Conservation (phyloP, 495 filamentous ascomycete genomes). For the Aspergillus nanangensis region DNA sequence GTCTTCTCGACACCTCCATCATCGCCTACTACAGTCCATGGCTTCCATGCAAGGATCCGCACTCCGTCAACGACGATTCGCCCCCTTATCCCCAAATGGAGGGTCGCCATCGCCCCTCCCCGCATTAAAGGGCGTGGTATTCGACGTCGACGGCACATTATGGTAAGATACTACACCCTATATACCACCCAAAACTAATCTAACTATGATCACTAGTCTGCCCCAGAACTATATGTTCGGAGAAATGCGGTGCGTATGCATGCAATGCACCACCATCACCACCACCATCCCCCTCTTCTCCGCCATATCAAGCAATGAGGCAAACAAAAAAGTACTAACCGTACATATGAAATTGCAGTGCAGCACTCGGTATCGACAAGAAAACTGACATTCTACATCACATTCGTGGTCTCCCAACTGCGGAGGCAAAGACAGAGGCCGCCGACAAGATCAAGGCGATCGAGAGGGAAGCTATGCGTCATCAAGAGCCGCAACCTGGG, state of each 20-base stretch:
- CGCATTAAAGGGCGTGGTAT: constrained; percentile 74
- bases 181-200: too few relatives aligned
- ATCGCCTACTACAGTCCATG: constrained; percentile 20
- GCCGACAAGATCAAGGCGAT: constrained; percentile 70
- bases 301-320: constrained; percentile 11
- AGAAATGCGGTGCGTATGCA: constrained; percentile 70
- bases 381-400: constrained; percentile 81
- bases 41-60: constrained; percentile 19
- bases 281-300: background rate
- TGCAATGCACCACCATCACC: too few relatives aligned
- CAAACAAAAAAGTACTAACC: background rate
- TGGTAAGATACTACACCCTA: too few relatives aligned
- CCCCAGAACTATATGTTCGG: constrained; percentile 95
- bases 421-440: constrained; percentile 54
- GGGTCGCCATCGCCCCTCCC: constrained; percentile 36
- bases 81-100: constrained; percentile 44
- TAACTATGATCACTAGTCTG: constrained; percentile 49
- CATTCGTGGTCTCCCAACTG: constrained; percentile 65
- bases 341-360: constrained; percentile 23
- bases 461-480: constrained; percentile 72
- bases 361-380: constrained; percentile 62
- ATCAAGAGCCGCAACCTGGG: constrained; percentile 77
- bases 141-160: constrained; percentile 93
- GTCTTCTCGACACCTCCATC: background rate
- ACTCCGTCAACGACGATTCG: constrained; percentile 45